phyloP scores from a whole-genome alignment of 129 eudicot species.

The Saposhnikovia divaricata region DNA sequence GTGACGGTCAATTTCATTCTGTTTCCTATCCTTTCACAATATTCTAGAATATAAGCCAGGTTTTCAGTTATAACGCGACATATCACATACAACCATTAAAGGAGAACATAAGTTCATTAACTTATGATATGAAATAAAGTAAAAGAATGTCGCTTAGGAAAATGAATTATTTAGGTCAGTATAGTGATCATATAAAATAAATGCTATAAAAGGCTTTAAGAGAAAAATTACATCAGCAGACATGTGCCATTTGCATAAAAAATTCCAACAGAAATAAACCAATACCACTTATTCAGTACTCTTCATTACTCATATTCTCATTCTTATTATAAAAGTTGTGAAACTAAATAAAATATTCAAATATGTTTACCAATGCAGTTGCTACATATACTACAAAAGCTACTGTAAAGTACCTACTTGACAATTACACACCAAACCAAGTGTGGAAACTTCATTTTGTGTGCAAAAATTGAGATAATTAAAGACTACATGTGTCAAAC shows the following conservation, averaged over 20 bases:
- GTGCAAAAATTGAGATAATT: not conserved
- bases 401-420: not conserved
- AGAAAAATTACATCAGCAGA: not conserved
- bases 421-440: not conserved
- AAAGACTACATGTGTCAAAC: not conserved
- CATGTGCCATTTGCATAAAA: not conserved
- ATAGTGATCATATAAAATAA: not conserved
- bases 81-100: too few species aligned
- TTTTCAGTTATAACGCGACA: not conserved
- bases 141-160: too few species aligned
- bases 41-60: not conserved
- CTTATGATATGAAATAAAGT: too few species aligned
- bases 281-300: not conserved
- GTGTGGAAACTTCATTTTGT: not conserved
- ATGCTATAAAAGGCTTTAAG: not conserved
- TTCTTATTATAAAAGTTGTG: not conserved
- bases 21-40: not conserved
- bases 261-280: not conserved
- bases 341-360: not conserved
- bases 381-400: not conserved
- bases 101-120: not conserved
- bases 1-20: not conserved
- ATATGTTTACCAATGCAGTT: not conserved
- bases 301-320: not conserved
- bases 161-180: too few species aligned